Percentiles rank a stretch among this genome's conserved stretches.
phyloP scores from a whole-genome alignment of 75 land plant genomes.

The Sequoiadendron giganteum region DNA sequence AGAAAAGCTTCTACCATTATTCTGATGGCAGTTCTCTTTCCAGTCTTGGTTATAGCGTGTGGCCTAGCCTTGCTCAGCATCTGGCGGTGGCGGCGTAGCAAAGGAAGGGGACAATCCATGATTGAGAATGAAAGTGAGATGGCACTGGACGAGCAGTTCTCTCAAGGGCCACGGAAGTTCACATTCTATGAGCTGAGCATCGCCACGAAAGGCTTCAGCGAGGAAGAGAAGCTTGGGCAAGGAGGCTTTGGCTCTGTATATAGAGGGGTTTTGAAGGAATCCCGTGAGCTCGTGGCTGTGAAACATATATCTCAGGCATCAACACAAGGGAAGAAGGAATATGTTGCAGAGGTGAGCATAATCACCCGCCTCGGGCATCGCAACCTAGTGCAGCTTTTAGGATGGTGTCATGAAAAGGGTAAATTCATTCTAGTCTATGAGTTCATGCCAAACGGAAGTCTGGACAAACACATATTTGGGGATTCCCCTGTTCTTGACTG shows the following conservation, averaged over 20 bases:
- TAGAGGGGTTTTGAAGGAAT: slow-evolving; percentile 25
- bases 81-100: neutral
- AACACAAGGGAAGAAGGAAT: slow-evolving; percentile 41
- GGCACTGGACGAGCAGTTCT: neutral
- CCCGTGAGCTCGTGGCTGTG: slow-evolving; percentile 20
- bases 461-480: slow-evolving; percentile 22
- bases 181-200: slow-evolving; percentile 25
- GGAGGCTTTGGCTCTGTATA: slow-evolving; percentile 51
- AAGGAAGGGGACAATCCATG: neutral
- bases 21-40: neutral
- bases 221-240: slow-evolving; percentile 32
- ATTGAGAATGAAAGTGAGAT: neutral
- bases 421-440: slow-evolving; percentile 52
- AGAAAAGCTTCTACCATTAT: too few species aligned
- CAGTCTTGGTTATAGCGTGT: neutral
- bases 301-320: slow-evolving; percentile 29
- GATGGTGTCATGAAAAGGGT: slow-evolving; percentile 44
- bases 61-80: neutral
- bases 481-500: slow-evolving; percentile 12
- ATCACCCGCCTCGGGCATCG: slow-evolving; percentile 44
- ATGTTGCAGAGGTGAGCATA: slow-evolving; percentile 31
- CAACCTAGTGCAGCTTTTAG: slow-evolving; percentile 43
- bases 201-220: slow-evolving; percentile 40
- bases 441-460: slow-evolving; percentile 42
- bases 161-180: slow-evolving; percentile 27